Percentiles rank a stretch among this genome's conserved stretches.
phyloP scores from a whole-genome alignment of 1,284 basidiomycete genomes.

The Rhodotorula sp. region DNA sequence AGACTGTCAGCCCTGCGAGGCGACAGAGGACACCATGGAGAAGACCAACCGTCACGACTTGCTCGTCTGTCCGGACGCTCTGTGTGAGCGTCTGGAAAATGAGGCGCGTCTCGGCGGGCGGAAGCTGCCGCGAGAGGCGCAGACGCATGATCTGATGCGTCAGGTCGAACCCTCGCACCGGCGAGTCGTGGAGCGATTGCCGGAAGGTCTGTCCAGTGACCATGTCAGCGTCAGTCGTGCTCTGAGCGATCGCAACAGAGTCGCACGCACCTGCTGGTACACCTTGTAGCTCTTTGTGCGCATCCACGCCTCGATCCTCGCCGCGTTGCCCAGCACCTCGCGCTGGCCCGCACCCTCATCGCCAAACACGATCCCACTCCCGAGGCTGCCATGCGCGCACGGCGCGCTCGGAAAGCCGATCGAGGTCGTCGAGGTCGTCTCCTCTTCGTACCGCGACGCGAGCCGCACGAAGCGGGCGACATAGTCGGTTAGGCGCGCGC shows the following conservation, averaged over 20 bases:
- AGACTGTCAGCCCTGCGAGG: neutral
- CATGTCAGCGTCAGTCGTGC: neutral
- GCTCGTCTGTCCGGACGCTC: conserved; percentile 72
- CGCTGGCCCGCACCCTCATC: conserved; percentile 63
- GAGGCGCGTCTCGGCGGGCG: conserved; percentile 66
- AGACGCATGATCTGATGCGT: conserved; percentile 71
- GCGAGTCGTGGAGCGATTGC: conserved; percentile 53
- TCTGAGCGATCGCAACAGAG: neutral
- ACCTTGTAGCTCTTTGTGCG: conserved; percentile 67
- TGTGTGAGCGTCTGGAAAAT: conserved; percentile 75
- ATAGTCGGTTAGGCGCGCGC: conserved; percentile 75
- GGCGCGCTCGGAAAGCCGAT: conserved; percentile 58
- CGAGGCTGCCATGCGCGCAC: conserved; percentile 53
- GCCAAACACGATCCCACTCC: conserved; percentile 67
- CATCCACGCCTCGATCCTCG: conserved; percentile 78
- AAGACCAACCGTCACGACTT: conserved; percentile 76
- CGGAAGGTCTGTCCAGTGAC: conserved; percentile 59
- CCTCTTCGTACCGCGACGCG: conserved; percentile 76
- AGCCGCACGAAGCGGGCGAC: conserved; percentile 70
- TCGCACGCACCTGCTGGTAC: conserved; percentile 59
- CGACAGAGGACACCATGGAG: neutral
- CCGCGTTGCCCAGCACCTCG: conserved; percentile 68
- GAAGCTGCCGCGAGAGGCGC: conserved; percentile 63
- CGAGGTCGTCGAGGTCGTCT: conserved; percentile 63
- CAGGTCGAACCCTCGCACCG: conserved; percentile 68